Conservation (phyloP, 139 green algal species). For the Closterium sp. region DNA sequence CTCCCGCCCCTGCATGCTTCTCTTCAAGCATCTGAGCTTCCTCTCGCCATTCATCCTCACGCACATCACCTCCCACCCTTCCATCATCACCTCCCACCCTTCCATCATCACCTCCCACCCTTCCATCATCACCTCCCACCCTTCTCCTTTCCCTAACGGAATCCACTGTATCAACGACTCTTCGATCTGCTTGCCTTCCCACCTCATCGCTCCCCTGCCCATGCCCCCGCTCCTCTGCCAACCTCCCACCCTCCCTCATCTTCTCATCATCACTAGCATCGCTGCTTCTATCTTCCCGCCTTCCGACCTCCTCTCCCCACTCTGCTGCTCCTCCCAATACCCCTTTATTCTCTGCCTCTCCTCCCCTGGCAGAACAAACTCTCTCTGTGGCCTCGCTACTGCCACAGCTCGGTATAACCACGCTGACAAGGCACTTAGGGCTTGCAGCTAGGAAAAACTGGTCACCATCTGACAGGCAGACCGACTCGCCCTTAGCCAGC, state of each 20-base stretch:
- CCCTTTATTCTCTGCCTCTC: neutral
- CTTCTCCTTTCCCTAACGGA: neutral
- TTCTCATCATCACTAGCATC: neutral
- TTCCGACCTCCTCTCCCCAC: neutral
- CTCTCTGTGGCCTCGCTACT: neutral
- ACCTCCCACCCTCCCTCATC: neutral
- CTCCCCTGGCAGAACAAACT: neutral
- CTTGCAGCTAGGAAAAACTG: neutral
- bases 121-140: no score
- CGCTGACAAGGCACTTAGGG: neutral
- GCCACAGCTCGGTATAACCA: neutral
- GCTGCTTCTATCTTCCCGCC: no score
- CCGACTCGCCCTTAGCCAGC: neutral
- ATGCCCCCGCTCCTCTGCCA: neutral
- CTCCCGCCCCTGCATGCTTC: neutral
- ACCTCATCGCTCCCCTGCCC: neutral
- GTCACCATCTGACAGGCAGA: neutral
- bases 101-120: no score
- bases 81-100: no score
- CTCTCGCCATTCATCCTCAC: neutral
- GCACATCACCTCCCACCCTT: neutral
- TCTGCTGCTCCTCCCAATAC: neutral
- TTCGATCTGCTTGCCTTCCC: no score
- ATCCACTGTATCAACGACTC: neutral
- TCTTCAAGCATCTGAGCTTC: neutral